Conservation (phyloP, 140 eudicot genomes). For the Stevia rebaudiana region DNA sequence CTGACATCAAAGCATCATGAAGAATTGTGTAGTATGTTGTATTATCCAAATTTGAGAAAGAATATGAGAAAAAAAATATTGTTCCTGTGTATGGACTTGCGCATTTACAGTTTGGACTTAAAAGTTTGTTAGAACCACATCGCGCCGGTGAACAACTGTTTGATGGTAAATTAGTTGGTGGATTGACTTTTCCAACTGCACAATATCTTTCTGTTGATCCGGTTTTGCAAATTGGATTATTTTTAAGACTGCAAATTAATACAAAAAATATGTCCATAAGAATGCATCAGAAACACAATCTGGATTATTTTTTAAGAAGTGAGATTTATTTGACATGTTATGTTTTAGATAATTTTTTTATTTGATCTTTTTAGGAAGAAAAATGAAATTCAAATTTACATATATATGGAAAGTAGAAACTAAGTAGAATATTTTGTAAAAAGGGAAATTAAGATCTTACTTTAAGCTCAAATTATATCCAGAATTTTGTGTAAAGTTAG, state of each 20-base stretch:
- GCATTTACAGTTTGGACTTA: conserved; percentile 52
- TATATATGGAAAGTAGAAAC: not conserved
- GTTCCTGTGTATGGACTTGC: conserved; percentile 66
- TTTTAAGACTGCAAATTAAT: conserved; percentile 44
- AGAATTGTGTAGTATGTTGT: conserved; percentile 40
- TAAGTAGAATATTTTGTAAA: not conserved
- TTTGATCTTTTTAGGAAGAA: not conserved
- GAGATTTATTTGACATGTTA: not conserved
- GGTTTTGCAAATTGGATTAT: conserved; percentile 56
- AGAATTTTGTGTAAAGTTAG: conserved; percentile 34
- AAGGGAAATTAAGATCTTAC: conserved; percentile 33
- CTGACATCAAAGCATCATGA: conserved; percentile 29
- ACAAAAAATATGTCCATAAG: too few relatives aligned
- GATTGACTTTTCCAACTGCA: conserved; percentile 11
- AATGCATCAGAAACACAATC: not conserved
- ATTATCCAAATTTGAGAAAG: conserved; percentile 61
- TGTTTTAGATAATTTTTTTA: not conserved
- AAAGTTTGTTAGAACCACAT: conserved; percentile 40
- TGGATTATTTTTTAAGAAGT: not conserved
- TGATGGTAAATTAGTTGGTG: conserved; percentile 22
- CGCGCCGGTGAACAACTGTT: conserved; percentile 31
- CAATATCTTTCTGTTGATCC: conserved; percentile 48
- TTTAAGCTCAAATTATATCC: conserved; percentile 40
- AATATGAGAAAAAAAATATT: conserved; percentile 51
- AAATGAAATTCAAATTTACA: not conserved